These are phyloP conservation scores for Ceratocystis smalleyi DNA, from an alignment of 2,329 filamentous ascomycete genomes.

Conservation along the genomic window DNA sequence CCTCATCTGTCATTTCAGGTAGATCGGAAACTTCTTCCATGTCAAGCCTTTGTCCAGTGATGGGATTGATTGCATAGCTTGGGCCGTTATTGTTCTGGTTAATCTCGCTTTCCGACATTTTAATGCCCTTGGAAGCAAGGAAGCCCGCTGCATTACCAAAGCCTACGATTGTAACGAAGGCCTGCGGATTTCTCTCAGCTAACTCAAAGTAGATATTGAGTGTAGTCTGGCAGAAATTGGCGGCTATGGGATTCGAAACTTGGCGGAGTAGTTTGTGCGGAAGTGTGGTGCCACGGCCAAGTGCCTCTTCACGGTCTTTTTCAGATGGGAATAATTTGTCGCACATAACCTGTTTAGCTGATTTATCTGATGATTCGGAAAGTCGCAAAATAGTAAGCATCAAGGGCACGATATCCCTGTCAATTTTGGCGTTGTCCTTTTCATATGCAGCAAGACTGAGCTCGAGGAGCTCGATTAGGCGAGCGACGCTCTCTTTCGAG, in stretches of 20 bases:
- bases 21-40: constrained; percentile 43
- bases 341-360: constrained; percentile 42
- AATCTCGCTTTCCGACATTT: constrained; percentile 17
- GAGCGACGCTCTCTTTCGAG: constrained; percentile 11
- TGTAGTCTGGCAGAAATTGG: constrained; percentile 58
- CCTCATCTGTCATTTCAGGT: constrained; percentile 72
- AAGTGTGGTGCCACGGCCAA: constrained; percentile 60
- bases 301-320: constrained; percentile 57
- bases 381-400: constrained; percentile 16
- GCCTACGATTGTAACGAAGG: constrained; percentile 79
- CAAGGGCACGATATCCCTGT: constrained; percentile 13
- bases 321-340: constrained; percentile 57
- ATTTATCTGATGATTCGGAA: constrained; percentile 14
- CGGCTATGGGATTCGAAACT: constrained; percentile 55
- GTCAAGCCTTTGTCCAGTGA: constrained; percentile 71
- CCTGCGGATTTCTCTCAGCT: constrained; percentile 62
- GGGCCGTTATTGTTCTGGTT: constrained; percentile 21
- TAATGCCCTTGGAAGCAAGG: constrained; percentile 41
- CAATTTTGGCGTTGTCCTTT: constrained; percentile 13
- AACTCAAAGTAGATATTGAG: constrained; percentile 74
- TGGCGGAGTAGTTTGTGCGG: constrained; percentile 63
- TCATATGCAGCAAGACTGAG: constrained; percentile 9
- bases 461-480: constrained; percentile 9
- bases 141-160: constrained; percentile 91
- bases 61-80: constrained; percentile 51